phyloP scores from a whole-genome alignment of 805 yeast species.

The Saturnispora sanitii region DNA sequence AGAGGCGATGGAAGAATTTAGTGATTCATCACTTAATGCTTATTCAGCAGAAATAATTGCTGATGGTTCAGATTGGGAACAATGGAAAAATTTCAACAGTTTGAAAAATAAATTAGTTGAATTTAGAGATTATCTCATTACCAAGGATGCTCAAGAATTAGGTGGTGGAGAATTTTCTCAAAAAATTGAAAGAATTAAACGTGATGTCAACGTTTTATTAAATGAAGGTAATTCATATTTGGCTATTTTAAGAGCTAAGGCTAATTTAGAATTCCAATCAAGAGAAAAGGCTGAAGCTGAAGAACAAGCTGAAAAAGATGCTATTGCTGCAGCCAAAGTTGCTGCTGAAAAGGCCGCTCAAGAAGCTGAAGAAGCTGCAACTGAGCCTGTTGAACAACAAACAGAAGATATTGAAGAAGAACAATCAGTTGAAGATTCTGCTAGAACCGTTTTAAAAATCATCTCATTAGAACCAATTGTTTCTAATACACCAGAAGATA shows the following conservation, averaged over 20 bases:
- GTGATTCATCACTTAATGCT: conserved; percentile 55
- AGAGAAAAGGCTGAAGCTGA: conserved; percentile 33
- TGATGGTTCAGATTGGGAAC: conserved; percentile 35
- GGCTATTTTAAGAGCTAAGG: conserved; percentile 46
- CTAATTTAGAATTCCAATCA: conserved; percentile 45
- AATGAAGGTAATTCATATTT: conserved; percentile 56
- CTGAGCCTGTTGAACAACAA: not conserved
- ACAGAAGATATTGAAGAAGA: conserved; percentile 1
- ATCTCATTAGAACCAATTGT: not conserved
- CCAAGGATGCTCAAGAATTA: conserved; percentile 25
- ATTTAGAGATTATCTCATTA: conserved; percentile 43
- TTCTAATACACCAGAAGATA: not conserved
- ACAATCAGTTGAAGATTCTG: conserved; percentile 10
- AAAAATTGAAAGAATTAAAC: conserved; percentile 30
- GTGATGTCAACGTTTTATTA: conserved; percentile 39
- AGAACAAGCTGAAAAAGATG: conserved; percentile 1
- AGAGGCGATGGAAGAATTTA: conserved; percentile 66
- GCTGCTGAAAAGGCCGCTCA: no score
- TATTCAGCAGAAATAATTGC: conserved; percentile 51
- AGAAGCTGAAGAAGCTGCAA: conserved; percentile 8
- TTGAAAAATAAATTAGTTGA: conserved; percentile 46
- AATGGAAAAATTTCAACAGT: conserved; percentile 53
- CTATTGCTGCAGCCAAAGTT: no score
- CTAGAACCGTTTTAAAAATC: conserved; percentile 1
- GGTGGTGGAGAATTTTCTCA: conserved; percentile 22